Conservation (phyloP, 345 rosid genomes). For the Leavenworthia alabamica region DNA sequence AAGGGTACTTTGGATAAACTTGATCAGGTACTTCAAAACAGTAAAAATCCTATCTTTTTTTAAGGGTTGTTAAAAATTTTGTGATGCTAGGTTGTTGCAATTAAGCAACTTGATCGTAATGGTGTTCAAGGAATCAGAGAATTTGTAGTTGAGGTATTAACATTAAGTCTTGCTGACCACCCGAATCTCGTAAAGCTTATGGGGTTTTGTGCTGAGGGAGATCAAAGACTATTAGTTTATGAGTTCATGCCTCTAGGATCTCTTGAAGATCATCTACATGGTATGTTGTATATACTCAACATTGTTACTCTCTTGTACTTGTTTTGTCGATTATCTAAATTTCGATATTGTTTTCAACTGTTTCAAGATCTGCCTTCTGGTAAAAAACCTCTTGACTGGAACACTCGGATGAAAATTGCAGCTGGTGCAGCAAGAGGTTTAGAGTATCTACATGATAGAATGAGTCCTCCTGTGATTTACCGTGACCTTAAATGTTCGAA, state of each 20-base stretch:
- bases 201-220: conserved; percentile 88
- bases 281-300: conserved; percentile 33
- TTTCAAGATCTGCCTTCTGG: conserved; percentile 46
- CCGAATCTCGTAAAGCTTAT: conserved; percentile 80
- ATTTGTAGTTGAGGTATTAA: conserved; percentile 78
- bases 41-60: background rate
- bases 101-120: conserved; percentile 81
- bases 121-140: conserved; percentile 84
- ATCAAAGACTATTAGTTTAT: conserved; percentile 76
- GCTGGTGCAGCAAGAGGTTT: conserved; percentile 87
- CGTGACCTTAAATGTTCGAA: conserved; percentile 88
- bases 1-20: conserved; percentile 50
- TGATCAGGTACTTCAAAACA: conserved; percentile 46
- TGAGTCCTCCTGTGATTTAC: conserved; percentile 75
- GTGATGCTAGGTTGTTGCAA: conserved; percentile 60
- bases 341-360: background rate
- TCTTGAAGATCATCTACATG: conserved; percentile 73
- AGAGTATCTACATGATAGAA: conserved; percentile 73
- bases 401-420: conserved; percentile 74
- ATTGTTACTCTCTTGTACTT: background rate
- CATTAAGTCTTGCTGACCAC: conserved; percentile 67
- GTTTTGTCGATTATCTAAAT: background rate
- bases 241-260: conserved; percentile 88
- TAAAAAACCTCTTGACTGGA: conserved; percentile 66
- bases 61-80: too few species aligned